Evolutionary conservation across 495 filamentous ascomycete genomes (phyloP), one percentile per base, ranked within the genome.

Genomic region (Bacidia gigantensis): DNA sequence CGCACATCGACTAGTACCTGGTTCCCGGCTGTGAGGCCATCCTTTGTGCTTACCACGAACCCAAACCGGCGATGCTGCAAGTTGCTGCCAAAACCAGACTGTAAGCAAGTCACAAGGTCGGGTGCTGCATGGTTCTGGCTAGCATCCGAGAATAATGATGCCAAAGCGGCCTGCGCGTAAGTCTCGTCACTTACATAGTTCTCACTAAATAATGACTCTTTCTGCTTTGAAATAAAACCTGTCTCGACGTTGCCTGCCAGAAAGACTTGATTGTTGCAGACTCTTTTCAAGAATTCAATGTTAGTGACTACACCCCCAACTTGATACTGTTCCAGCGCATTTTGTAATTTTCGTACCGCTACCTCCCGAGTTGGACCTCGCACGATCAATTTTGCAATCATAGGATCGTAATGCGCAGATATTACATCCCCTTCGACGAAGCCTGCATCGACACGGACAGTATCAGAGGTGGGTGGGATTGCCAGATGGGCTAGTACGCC

Each of bases 341-440:
- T 67, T 32, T 80, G 78, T 25, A 97, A 70, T 60, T 87, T 95
- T 55, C 84, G 79, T 50, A 97, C 79, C 17, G 92, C 87, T 18
- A 83, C 83, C 63, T 85, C 77, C 25, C 92, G 77, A 50, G 82
- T 80, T 40, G 73, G 74, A 17, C 86, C 93, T 23, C 80, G 75
- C n/a, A 96, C 89, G 55, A 99, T 97, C 50, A 99, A 74, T 65
- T 99, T 99, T 40, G 93, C 84, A 55, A 99, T 96, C 92, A 99
- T 97, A 3, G 92, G 90, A 58, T 99, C 92, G 66, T 97, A 99
- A 49, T 92, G 82, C n/a, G 89, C 84, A 0, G 89, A 93, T 0
- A 99, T 82, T 55, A 89, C 84, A 62, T 97, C 90, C 17, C 93
- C 93, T 56, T 84, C 73, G 11, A 87, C 76, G 60, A 97, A 97